Percentiles rank a stretch among this genome's conserved stretches.
Conservation (phyloP, 495 filamentous ascomycete species). For the Talaromyces proteolyticus region DNA sequence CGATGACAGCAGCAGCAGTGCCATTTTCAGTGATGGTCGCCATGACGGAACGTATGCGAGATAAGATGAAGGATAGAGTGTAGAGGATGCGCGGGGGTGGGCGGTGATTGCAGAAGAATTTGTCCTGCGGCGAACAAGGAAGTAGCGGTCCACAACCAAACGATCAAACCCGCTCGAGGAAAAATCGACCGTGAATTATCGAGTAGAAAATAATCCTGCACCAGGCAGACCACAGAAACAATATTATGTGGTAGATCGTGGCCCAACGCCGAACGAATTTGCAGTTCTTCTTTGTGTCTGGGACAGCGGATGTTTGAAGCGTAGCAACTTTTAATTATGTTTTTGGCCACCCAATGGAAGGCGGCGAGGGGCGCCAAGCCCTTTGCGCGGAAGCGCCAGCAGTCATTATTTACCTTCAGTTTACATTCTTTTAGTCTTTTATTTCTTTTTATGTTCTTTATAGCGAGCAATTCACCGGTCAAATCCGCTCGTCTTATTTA, state of each 20-base stretch:
- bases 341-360: conserved; percentile 8
- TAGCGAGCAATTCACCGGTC: too few relatives aligned
- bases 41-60: conserved; percentile 22
- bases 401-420: background rate
- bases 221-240: conserved; percentile 30
- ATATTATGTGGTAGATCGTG: background rate
- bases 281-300: background rate
- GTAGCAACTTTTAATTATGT: background rate
- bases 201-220: conserved; percentile 22
- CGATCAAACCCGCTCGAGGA: background rate
- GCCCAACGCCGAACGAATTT: conserved; percentile 3
- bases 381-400: background rate
- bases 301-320: background rate
- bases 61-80: conserved; percentile 15
- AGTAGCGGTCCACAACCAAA: background rate
- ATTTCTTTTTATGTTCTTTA: too few relatives aligned
- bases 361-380: background rate
- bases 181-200: background rate
- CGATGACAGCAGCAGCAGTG: conserved; percentile 26
- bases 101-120: background rate
- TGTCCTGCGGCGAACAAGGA: background rate
- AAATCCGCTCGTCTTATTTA: too few relatives aligned
- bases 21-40: conserved; percentile 37
- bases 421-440: background rate
- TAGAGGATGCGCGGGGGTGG: conserved; percentile 9